Conservation (phyloP, 2,329 filamentous ascomycete genomes). For the Phaeosphaeria sp. region DNA sequence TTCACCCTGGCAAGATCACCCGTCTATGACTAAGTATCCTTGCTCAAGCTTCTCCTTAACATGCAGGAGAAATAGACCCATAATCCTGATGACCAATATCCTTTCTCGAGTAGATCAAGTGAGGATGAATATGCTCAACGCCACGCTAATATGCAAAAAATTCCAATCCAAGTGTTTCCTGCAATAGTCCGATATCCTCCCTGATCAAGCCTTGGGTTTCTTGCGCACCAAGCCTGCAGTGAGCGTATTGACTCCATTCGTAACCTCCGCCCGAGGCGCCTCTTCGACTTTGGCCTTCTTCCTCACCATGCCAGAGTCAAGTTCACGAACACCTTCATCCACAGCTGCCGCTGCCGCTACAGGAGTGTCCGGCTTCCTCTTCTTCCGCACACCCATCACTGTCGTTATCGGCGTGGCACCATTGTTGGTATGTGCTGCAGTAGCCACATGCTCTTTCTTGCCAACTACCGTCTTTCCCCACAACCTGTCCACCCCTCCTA, state of each 20-base stretch:
- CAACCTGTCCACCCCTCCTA: slow-evolving; percentile 33
- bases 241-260: slow-evolving; percentile 37
- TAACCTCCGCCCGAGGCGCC: slow-evolving; percentile 7
- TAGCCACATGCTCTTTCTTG: slow-evolving; percentile 21
- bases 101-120: background rate
- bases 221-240: slow-evolving; percentile 41
- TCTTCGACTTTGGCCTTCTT: slow-evolving; percentile 43
- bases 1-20: background rate
- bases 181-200: background rate
- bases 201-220: slow-evolving; percentile 38
- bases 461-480: slow-evolving; percentile 41
- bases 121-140: background rate
- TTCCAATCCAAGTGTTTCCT: background rate
- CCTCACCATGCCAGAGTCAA: slow-evolving; percentile 33
- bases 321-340: slow-evolving; percentile 14
- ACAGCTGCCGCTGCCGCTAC: slow-evolving; percentile 7
- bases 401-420: slow-evolving; percentile 24
- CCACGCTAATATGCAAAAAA: slow-evolving; percentile 5
- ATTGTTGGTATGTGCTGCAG: slow-evolving; percentile 3
- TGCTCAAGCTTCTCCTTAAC: background rate
- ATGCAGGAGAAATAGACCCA: background rate
- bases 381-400: slow-evolving; percentile 43
- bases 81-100: background rate
- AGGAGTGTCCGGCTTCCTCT: slow-evolving; percentile 38
- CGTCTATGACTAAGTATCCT: background rate